Evolutionary conservation across 1,139 yeast species (phyloP).

Genomic region (Candida sp.): DNA sequence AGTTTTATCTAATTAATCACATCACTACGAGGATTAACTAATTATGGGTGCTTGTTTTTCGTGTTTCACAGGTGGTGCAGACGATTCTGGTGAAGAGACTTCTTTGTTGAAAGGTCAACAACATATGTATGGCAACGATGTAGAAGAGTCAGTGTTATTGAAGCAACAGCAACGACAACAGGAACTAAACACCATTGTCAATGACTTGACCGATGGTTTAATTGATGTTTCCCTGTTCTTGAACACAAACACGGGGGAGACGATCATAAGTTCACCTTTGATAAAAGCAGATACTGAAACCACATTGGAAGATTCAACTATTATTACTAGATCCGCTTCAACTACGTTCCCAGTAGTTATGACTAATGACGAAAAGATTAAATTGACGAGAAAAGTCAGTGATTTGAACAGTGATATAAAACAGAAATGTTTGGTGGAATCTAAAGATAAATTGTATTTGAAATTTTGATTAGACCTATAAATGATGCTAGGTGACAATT

Average conservation of each 20-base stretch:
- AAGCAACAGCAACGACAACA: conserved; percentile 43
- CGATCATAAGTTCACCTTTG: conserved; percentile 3
- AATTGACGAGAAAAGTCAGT: conserved; percentile 13
- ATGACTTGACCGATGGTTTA: conserved; percentile 40
- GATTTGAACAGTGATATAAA: conserved; percentile 13
- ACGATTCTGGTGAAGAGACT: conserved; percentile 35
- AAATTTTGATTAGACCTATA: conserved; percentile 10
- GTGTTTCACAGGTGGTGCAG: conserved; percentile 41
- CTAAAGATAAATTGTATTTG: conserved; percentile 18
- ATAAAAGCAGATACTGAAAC: background rate
- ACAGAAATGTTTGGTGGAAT: conserved; percentile 14
- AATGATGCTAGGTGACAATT: too few species aligned
- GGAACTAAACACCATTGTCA: conserved; percentile 40
- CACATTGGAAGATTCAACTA: background rate
- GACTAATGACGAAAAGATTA: conserved; percentile 12
- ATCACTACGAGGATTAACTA: background rate
- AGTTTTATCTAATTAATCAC: background rate
- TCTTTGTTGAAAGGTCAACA: conserved; percentile 30
- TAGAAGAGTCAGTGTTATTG: conserved; percentile 36
- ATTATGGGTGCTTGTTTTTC: conserved; percentile 49
- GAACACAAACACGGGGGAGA: conserved; percentile 11
- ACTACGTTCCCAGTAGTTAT: conserved; percentile 1
- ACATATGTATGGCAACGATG: conserved; percentile 29
- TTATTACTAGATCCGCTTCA: background rate
- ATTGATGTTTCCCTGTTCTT: conserved; percentile 44